A percentile compares a stretch with the other conserved stretches of the same genome.
Conservation (phyloP, 805 yeast species). For the Lachancea kluyveri region DNA sequence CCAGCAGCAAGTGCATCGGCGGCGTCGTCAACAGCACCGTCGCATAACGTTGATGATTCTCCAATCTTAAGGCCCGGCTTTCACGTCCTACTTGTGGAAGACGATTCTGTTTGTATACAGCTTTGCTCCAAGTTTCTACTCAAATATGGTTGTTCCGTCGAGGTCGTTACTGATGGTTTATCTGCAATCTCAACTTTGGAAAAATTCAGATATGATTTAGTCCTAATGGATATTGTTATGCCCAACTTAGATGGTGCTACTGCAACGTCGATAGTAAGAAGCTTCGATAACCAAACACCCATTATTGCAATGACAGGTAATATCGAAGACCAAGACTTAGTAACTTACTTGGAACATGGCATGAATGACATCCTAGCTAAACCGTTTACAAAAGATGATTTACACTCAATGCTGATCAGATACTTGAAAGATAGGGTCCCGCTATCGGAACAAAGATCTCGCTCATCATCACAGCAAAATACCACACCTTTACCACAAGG, state of each 20-base stretch:
- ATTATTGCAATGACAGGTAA: constrained; percentile 94
- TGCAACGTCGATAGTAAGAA: constrained; percentile 83
- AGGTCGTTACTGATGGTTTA: constrained; percentile 87
- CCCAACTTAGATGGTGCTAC: constrained; percentile 85
- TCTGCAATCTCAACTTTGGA: constrained; percentile 77
- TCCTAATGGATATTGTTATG: constrained; percentile 84
- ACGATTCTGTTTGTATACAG: constrained; percentile 75
- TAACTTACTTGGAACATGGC: constrained; percentile 76
- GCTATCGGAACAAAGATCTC: constrained; percentile 22
- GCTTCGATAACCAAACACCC: constrained; percentile 79
- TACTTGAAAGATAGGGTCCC: constrained; percentile 51
- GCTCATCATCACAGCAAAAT: constrained; percentile 3
- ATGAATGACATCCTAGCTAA: constrained; percentile 90
- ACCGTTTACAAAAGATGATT: constrained; percentile 86
- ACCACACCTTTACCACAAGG: constrained; percentile 8
- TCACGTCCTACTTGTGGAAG: constrained; percentile 74
- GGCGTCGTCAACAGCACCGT: constrained; percentile 4
- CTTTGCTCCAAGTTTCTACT: constrained; percentile 75
- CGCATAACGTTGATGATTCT: constrained; percentile 4
- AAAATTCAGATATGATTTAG: constrained; percentile 65
- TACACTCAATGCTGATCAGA: constrained; percentile 71
- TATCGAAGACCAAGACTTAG: constrained; percentile 73
- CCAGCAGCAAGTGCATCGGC: constrained; percentile 2
- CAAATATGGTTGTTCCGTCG: constrained; percentile 88
- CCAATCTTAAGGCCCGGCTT: constrained; percentile 37